Conservation (phyloP, 495 filamentous ascomycete species). For the Xylaria scruposa region DNA sequence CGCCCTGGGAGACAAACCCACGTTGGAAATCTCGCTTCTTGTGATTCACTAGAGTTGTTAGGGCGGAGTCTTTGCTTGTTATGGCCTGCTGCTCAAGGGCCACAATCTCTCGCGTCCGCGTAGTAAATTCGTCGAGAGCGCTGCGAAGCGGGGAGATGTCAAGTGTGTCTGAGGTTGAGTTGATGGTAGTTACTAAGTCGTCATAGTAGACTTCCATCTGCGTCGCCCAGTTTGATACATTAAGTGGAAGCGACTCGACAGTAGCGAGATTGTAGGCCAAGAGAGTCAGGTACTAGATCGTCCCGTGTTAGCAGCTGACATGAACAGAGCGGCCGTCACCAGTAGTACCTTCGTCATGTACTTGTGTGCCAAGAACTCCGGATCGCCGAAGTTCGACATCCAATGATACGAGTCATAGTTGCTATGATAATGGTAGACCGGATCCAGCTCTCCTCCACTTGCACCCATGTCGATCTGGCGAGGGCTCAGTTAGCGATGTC, state of each 20-base stretch:
- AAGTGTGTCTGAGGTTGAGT: constrained; percentile 48
- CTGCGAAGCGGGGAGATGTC: constrained; percentile 37
- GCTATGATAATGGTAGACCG: constrained; percentile 74
- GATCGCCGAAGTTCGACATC: constrained; percentile 79
- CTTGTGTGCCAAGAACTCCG: constrained; percentile 75
- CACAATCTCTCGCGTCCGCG: constrained; percentile 62
- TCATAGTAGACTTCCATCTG: constrained; percentile 65
- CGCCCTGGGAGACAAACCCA: constrained; percentile 75
- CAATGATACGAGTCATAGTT: constrained; percentile 88
- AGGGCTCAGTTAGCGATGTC: background rate
- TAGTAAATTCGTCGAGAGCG: constrained; percentile 57
- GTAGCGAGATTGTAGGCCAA: constrained; percentile 79
- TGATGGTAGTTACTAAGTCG: constrained; percentile 61
- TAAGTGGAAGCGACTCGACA: constrained; percentile 74
- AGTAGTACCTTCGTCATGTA: constrained; percentile 60
- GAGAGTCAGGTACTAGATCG: constrained; percentile 67
- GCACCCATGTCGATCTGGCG: constrained; percentile 73
- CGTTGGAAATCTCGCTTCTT: constrained; percentile 77
- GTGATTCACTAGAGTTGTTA: constrained; percentile 66
- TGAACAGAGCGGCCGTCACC: constrained; percentile 24
- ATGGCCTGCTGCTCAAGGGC: constrained; percentile 65
- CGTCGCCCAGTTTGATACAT: constrained; percentile 71
- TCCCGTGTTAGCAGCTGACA: constrained; percentile 4
- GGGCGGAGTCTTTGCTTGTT: constrained; percentile 66
- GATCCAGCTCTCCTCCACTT: constrained; percentile 50